Evolutionary conservation across 257 asterid species (phyloP), one percentile per base, ranked within the genome.

Genomic region (Solanum chiquidenum): DNA sequence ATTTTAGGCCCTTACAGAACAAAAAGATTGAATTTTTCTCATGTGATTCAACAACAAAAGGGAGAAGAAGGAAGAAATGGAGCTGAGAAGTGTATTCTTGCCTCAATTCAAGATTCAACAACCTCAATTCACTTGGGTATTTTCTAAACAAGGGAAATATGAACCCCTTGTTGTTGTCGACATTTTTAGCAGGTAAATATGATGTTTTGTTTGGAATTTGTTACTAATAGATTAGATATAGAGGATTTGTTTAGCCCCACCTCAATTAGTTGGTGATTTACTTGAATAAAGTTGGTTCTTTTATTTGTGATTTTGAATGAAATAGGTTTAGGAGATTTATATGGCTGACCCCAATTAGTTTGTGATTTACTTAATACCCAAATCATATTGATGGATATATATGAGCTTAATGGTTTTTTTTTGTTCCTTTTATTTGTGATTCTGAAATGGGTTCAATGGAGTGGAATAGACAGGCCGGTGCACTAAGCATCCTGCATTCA

Each of bases 71-170:
- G 21, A 42, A 86, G 52, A 29, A 35, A 95, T 95, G 98, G 98
- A 94, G 95, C 91, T 95, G 87, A 92, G 88, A 83, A 93, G 93
- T 29, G 83, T 58, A 77, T 92, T 95, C 86, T 79, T 94, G 87
- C 95, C 92, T 77, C 92, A 91, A 75, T 88, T 93, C 76, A 37
- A 86, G 68, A 88, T 91, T 60, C 89, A 89, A 85, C 91, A 89
- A 83, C 88, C 92, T 27, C 92, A 86, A 73, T 60, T 87, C 76
- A 20, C 89, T 74, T 69, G 85, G 86, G 75, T 74, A 89, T 86
- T 83, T 25, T 42, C 64, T 42, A 77, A 77, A 42, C 64, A 77
- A 77, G 84, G 12, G 34, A 73, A 79, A 68, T 80, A n/a, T 66
- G 16, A 80, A 68, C 34, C 90, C 44, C 46, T 55, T 14, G 3